These are phyloP conservation scores for Rhodamnia argentea DNA, from an alignment of 345 rosid species.

Conservation along the genomic window DNA sequence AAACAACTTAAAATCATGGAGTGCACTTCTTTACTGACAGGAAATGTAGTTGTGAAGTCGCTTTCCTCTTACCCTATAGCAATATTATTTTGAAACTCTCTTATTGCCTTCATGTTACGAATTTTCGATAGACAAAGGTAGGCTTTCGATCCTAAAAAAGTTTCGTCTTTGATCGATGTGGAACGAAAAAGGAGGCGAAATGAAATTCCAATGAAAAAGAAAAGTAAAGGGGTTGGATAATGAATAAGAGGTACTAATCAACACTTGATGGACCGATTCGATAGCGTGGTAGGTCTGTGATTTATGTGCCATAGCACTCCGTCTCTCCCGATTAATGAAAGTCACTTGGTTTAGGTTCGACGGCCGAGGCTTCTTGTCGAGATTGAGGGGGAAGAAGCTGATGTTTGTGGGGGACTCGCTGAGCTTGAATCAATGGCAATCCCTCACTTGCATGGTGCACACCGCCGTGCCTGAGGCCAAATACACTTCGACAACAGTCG, in stretches of 20 bases:
- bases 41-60: not conserved
- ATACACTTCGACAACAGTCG: constrained; percentile 2
- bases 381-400: constrained; percentile 26
- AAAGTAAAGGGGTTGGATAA: not conserved
- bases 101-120: not conserved
- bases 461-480: constrained; percentile 9
- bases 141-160: not conserved
- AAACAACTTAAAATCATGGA: not conserved
- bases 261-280: not conserved
- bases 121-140: not conserved
- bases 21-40: not conserved
- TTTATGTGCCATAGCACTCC: not conserved
- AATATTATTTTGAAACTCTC: not conserved
- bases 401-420: constrained; percentile 48
- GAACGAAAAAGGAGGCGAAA: not conserved
- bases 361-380: constrained; percentile 18
- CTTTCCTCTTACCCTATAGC: not conserved
- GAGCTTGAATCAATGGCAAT: constrained; percentile 37
- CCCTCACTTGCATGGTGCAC: constrained; percentile 41
- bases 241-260: not conserved
- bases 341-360: constrained; percentile 15
- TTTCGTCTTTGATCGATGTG: not conserved
- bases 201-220: not conserved
- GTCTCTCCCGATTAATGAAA: not conserved
- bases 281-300: not conserved